Evolutionary conservation across 2,329 filamentous ascomycete species (phyloP), one percentile per base, ranked within the genome.

Genomic region (Neofusicoccum ribis): DNA sequence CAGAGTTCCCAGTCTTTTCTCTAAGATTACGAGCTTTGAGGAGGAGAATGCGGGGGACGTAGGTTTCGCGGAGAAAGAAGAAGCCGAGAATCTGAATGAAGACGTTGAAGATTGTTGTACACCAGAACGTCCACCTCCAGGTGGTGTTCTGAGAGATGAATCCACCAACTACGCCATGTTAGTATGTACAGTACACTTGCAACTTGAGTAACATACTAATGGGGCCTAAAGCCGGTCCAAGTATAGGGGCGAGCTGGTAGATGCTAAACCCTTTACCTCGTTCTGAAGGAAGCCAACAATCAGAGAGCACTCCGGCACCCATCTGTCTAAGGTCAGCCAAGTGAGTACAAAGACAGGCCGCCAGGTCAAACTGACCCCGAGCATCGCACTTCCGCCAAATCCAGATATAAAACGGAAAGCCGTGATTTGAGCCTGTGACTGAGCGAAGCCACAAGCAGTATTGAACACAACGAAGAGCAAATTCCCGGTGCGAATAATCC

Each of bases 151-250:
- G 77, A 0, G 81, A 80, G 39, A 81, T 80, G 2, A 82, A 68
- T 1, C 80, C 80, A 0, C 80, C 80, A n/a, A 84, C 82, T 5
- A 89, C 83, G 0, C 6, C 14, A 31, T 2, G 46, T 39, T 9
- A 51, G 46, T 27, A n/a, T 5, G 20, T 8, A 2, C 5, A 31
- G 27, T 7, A 5, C 23, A 1, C 11, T 17, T n/a, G 9, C 1
- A 3, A 7, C 3, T 44, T 17, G 39, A 27, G 14, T 7, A 27
- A 37, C 61, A n/a, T 47, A 64, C 61, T 83, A 1, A 91, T 85
- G 0, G 89, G 89, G 0, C 88, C 89, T 4, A 90, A 77, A 0
- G 86, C 86, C 3, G 88, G 88, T 0, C 88, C 89, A 0, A 91
- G 82, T 0, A 91, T 79, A 0, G 88, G 88, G 1, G 84, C 85